phyloP scores from a whole-genome alignment of 208 protist species.

The Endotrypanum monterogeii region DNA sequence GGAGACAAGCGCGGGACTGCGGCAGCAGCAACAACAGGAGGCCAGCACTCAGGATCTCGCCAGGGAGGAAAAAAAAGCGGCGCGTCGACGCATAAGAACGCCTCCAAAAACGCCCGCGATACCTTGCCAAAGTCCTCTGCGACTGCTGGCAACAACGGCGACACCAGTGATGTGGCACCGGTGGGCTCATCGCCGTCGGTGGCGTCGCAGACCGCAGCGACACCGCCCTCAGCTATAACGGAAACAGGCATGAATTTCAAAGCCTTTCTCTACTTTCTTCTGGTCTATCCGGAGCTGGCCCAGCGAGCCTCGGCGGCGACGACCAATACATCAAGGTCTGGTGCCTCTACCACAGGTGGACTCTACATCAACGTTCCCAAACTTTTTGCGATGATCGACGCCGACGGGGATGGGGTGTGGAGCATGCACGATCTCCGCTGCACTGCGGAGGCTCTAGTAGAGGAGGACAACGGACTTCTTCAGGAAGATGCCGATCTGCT shows the following conservation, averaged over 20 bases:
- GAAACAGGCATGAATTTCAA: conserved; percentile 46
- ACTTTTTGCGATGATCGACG: conserved; percentile 56
- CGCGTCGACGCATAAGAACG: background rate
- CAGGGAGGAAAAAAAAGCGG: background rate
- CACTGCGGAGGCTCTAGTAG: conserved; percentile 29
- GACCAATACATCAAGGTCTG: background rate
- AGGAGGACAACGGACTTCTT: conserved; percentile 40
- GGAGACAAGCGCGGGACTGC: no score
- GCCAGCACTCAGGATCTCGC: background rate
- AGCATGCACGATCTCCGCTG: conserved; percentile 49
- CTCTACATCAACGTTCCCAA: conserved; percentile 36
- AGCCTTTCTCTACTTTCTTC: conserved; percentile 70
- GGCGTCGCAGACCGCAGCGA: background rate
- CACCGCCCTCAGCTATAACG: conserved; percentile 1
- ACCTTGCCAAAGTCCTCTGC: background rate
- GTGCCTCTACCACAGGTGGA: conserved; percentile 11
- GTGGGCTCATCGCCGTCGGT: background rate
- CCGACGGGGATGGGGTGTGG: conserved; percentile 58
- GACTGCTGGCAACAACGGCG: no score
- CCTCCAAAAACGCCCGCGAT: background rate
- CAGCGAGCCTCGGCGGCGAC: conserved; percentile 10
- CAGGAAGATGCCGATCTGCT: conserved; percentile 44
- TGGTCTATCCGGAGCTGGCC: conserved; percentile 25
- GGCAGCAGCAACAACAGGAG: background rate
- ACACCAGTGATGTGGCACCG: background rate